Evolutionary conservation across 768 basidiomycete genomes (phyloP).

Genomic region (Phylloporus scabripes): DNA sequence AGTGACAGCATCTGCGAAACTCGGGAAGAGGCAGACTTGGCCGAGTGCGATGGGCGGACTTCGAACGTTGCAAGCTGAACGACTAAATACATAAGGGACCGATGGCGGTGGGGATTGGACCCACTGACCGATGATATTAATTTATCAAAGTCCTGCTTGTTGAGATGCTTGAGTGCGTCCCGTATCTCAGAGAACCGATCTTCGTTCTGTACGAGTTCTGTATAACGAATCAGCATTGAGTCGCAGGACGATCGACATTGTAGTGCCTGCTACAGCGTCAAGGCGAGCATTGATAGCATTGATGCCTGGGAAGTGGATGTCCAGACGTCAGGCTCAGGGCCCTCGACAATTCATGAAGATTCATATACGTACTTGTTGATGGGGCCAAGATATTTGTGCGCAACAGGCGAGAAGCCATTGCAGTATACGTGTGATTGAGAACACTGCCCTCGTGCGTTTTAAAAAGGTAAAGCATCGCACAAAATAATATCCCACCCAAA

Average conservation of each 20-base stretch:
- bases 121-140: slow-evolving; percentile 60
- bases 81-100: neutral
- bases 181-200: slow-evolving; percentile 65
- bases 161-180: slow-evolving; percentile 61
- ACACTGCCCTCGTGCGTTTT: slow-evolving; percentile 37
- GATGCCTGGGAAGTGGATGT: slow-evolving; percentile 19
- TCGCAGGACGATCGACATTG: neutral
- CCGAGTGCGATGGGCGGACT: slow-evolving; percentile 44
- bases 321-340: neutral
- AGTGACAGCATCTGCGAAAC: slow-evolving; percentile 78
- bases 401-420: slow-evolving; percentile 83
- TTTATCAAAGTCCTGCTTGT: slow-evolving; percentile 86
- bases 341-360: neutral
- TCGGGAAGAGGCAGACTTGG: slow-evolving; percentile 61
- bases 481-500: slow-evolving; percentile 57
- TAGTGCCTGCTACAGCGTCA: slow-evolving; percentile 76
- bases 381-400: slow-evolving; percentile 80
- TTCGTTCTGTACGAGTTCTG: slow-evolving; percentile 75
- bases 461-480: neutral
- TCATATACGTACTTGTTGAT: slow-evolving; percentile 58
- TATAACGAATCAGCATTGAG: slow-evolving; percentile 1
- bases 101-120: neutral
- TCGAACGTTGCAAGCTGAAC: slow-evolving; percentile 64
- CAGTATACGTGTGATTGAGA: slow-evolving; percentile 79
- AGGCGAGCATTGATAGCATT: slow-evolving; percentile 72